phyloP scores from a whole-genome alignment of 1,284 basidiomycete species.

The Tranzscheliella williamsii region DNA sequence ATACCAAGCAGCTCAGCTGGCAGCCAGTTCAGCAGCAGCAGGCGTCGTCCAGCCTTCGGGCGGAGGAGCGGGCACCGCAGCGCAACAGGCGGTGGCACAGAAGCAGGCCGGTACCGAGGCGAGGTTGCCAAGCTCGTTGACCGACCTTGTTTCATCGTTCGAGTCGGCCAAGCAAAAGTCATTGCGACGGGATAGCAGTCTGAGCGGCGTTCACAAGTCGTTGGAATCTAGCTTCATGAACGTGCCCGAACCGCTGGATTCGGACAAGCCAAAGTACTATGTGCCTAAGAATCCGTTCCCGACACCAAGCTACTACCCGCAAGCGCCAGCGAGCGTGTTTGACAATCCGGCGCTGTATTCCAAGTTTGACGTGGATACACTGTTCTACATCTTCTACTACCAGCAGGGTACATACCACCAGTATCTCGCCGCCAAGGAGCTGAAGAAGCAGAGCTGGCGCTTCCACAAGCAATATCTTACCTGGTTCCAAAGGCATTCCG shows the following conservation, averaged over 20 bases:
- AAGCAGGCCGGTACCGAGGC: constrained; percentile 49
- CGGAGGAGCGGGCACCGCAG: constrained; percentile 42
- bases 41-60: constrained; percentile 45
- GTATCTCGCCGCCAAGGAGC: constrained; percentile 94
- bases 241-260: constrained; percentile 89
- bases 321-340: constrained; percentile 78
- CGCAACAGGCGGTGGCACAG: constrained; percentile 40
- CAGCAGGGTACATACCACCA: constrained; percentile 95
- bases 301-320: constrained; percentile 94
- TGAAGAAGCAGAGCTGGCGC: constrained; percentile 97
- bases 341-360: constrained; percentile 84
- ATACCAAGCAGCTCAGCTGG: constrained; percentile 52
- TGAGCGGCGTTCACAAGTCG: constrained; percentile 74
- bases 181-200: constrained; percentile 80
- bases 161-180: constrained; percentile 92
- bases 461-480: constrained; percentile 99
- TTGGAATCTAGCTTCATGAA: constrained; percentile 85
- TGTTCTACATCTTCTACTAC: constrained; percentile 99
- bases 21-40: constrained; percentile 63
- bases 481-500: constrained; percentile 98
- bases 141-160: constrained; percentile 91
- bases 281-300: constrained; percentile 88
- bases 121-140: constrained; percentile 74
- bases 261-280: constrained; percentile 74
- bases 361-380: constrained; percentile 92